Base-by-base conservation (phyloP, 345 rosid genomes). In the Arabidopsis suecica region DNA sequence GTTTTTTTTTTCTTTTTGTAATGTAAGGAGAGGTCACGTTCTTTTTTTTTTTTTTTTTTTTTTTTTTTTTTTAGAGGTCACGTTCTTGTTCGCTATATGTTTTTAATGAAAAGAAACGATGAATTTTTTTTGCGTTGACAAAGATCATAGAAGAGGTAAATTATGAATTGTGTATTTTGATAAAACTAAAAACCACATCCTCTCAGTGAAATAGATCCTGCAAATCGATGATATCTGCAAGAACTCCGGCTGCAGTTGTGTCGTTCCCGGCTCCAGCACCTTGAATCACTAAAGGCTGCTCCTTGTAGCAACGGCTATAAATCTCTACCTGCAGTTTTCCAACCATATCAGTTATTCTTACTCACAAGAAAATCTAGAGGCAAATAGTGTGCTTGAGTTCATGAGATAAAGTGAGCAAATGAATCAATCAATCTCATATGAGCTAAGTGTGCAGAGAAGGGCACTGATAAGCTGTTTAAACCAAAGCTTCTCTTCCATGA, bases 201-300 rank as follows among this genome's bases (percentile, higher is more conserved):
- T 77, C 54, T 71, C 68, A 86, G 64, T 83, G 80, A 73, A 94
- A 91, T 28, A 88, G 81, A 82, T 94, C 97, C 82, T 91, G 97
- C 74, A 94, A 55, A 71, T 91, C 98, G 67, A 94, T 83, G 59
- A 91, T 86, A 85, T 91, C 97, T 3, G 97, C 91, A 37, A 93
- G 96, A 63, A 89, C 91, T 41, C 97, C 98, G 8, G 98, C 95
- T 5, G 96, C 98, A 25, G 98, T 94, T 0, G 95, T 91, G 62
- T 91, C 97, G 42, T 94, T 94, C 13, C 98, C 98, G 3, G 98
- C 97, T 79, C 97, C 98, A 1, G 97, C 97, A 34, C 97, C 98
- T 87, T 93, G 98, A 81, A 91, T 89, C 72, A 91, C 98, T 75
- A 91, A 68, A 3, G 97, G 96, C 71, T 87, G 90, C 80, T 84